Conservation (phyloP, 192 early-diverging fungal genomes). For the Gaertneriomyces sp. region DNA sequence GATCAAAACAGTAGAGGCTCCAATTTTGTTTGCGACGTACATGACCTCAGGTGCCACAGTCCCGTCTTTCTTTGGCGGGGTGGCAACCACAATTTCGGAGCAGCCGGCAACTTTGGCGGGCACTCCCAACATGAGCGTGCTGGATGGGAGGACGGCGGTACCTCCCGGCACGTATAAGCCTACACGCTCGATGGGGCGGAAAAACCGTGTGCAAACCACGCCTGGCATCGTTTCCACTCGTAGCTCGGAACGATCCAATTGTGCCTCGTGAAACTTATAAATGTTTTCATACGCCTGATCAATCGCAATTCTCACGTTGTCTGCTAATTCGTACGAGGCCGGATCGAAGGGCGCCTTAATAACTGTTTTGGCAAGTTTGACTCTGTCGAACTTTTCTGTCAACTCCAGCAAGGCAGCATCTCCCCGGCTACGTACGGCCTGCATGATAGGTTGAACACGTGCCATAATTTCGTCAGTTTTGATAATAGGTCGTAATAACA, state of each 20-base stretch:
- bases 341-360: conserved; percentile 78
- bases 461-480: conserved; percentile 83
- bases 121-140: conserved; percentile 93
- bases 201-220: conserved; percentile 88
- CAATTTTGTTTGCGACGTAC: conserved; percentile 96
- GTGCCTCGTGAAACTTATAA: conserved; percentile 87
- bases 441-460: conserved; percentile 86
- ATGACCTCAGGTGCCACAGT: conserved; percentile 91
- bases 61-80: conserved; percentile 89
- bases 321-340: conserved; percentile 40
- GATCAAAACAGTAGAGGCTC: conserved; percentile 83
- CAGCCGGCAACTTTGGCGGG: conserved; percentile 97
- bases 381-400: conserved; percentile 88
- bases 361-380: conserved; percentile 63
- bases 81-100: conserved; percentile 90
- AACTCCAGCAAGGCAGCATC: conserved; percentile 80
- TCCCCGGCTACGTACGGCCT: conserved; percentile 74
- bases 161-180: conserved; percentile 98
- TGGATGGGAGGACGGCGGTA: conserved; percentile 92
- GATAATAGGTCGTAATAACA: conserved; percentile 89
- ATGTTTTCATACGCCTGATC: conserved; percentile 96
- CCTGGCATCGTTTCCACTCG: conserved; percentile 97
- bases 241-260: conserved; percentile 65
- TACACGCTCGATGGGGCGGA: conserved; percentile 91
- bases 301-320: conserved; percentile 73